Evolutionary conservation across 495 filamentous ascomycete species (phyloP).

Genomic region (Rostrohypoxylon terebratum): DNA sequence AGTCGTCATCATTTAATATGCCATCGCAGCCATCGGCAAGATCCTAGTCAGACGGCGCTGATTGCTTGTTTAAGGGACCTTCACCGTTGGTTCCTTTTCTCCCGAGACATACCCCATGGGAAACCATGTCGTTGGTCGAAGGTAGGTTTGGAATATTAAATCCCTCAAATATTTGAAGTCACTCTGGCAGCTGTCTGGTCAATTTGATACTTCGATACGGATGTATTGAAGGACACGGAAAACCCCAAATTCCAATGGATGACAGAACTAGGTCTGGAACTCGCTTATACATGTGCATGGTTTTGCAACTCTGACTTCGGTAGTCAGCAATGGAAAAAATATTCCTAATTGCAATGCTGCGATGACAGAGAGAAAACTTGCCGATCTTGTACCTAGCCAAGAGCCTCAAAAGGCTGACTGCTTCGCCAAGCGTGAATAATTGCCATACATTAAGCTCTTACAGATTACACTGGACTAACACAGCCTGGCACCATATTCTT

Average conservation of each 20-base stretch:
- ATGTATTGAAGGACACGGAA: constrained; percentile 22
- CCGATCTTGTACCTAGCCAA: constrained; percentile 45
- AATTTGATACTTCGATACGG: neutral
- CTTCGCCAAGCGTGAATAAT: constrained; percentile 42
- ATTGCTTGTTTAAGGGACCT: constrained; percentile 28
- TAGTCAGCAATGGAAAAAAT: constrained; percentile 34
- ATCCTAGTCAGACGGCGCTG: constrained; percentile 25
- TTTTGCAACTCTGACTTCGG: constrained; percentile 28
- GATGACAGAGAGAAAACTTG: constrained; percentile 31
- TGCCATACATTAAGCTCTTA: constrained; percentile 34
- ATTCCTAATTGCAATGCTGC: constrained; percentile 12
- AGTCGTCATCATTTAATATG: constrained; percentile 38
- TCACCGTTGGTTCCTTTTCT: constrained; percentile 34
- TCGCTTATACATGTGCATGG: constrained; percentile 20
- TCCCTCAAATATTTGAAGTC: constrained; percentile 34
- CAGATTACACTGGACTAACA: constrained; percentile 25
- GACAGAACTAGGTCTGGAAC: constrained; percentile 30
- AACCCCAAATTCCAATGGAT: neutral
- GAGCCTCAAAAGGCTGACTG: constrained; percentile 49
- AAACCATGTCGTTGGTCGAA: constrained; percentile 41
- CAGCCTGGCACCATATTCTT: constrained; percentile 26
- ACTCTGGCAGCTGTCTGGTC: neutral
- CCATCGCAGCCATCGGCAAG: constrained; percentile 19
- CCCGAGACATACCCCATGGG: constrained; percentile 45
- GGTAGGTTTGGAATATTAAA: constrained; percentile 37